Percentiles rank a stretch among this genome's conserved stretches.
Conservation (phyloP, 495 filamentous ascomycete species). For the Acidomyces sp. region DNA sequence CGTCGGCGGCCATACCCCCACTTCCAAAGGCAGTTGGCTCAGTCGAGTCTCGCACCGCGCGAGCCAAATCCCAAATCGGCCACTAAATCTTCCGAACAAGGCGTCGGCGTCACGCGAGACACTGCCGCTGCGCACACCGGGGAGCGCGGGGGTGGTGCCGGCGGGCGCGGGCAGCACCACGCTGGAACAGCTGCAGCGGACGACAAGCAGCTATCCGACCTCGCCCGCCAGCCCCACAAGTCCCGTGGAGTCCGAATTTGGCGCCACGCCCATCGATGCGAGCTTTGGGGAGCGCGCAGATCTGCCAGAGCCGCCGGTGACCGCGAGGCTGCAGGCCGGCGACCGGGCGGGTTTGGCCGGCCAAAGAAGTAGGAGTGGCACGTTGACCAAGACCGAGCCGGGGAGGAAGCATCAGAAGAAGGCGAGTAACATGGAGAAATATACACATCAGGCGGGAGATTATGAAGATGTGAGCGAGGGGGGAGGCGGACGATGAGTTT, state of each 20-base stretch:
- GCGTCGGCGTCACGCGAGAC: constrained; percentile 1
- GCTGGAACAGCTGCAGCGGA: constrained; percentile 13
- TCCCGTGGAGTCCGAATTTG: constrained; percentile 18
- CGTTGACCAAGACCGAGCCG: constrained; percentile 6
- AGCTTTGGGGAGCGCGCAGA: constrained; percentile 20
- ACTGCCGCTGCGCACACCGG: constrained; percentile 6
- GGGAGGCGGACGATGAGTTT: constrained; percentile 86
- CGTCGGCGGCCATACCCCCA: background rate
- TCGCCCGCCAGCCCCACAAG: constrained; percentile 9
- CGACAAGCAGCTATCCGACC: constrained; percentile 12
- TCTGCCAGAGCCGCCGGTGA: constrained; percentile 1
- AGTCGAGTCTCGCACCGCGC: constrained; percentile 14
- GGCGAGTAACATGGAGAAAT: constrained; percentile 17
- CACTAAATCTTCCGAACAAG: background rate
- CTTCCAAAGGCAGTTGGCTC: constrained; percentile 1
- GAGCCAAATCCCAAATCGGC: constrained; percentile 15
- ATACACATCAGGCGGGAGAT: constrained; percentile 18
- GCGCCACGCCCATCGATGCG: constrained; percentile 18
- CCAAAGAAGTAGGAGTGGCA: constrained; percentile 19
- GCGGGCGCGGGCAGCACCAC: background rate
- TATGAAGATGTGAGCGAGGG: constrained; percentile 52
- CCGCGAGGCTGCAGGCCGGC: background rate
- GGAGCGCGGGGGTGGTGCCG: background rate
- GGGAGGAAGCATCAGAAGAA: background rate
- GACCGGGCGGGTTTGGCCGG: constrained; percentile 5